A percentile compares a stretch with the other conserved stretches of the same genome.
Conservation (phyloP, 129 eudicot genomes). For the Logfia minima region DNA sequence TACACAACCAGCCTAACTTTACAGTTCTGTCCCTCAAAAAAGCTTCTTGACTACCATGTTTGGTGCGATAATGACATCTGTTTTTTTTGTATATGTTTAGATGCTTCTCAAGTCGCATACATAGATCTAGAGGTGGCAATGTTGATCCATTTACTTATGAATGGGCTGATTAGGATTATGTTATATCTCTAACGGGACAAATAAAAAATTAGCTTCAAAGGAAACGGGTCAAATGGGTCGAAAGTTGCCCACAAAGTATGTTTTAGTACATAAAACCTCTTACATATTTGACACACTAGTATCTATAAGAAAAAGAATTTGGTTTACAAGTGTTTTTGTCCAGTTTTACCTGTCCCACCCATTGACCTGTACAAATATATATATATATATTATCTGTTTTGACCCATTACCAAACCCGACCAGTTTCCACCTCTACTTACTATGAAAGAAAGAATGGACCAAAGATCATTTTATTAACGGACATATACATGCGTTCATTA, state of each 20-base stretch:
- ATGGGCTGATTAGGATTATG: background rate
- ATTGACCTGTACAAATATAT: background rate
- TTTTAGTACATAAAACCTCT: background rate
- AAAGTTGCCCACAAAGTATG: background rate
- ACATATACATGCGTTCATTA: background rate
- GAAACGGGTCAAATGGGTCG: background rate
- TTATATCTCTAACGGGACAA: background rate
- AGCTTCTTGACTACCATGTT: background rate
- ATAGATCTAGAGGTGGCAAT: background rate
- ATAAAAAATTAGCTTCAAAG: background rate
- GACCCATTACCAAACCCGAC: background rate
- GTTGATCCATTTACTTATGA: background rate
- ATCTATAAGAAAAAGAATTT: background rate
- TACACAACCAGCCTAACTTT: background rate
- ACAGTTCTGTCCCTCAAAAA: background rate
- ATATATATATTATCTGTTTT: background rate
- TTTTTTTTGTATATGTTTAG: conserved; percentile 3
- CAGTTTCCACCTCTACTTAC: background rate
- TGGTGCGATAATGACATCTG: background rate
- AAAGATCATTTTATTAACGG: background rate
- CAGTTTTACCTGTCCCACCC: background rate
- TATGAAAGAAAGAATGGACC: background rate
- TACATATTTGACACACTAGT: background rate
- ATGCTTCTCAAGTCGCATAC: conserved; percentile 8
- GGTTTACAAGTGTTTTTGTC: conserved; percentile 7